phyloP scores from a whole-genome alignment of 177 flowering plant species.

The Vitis hybrid region DNA sequence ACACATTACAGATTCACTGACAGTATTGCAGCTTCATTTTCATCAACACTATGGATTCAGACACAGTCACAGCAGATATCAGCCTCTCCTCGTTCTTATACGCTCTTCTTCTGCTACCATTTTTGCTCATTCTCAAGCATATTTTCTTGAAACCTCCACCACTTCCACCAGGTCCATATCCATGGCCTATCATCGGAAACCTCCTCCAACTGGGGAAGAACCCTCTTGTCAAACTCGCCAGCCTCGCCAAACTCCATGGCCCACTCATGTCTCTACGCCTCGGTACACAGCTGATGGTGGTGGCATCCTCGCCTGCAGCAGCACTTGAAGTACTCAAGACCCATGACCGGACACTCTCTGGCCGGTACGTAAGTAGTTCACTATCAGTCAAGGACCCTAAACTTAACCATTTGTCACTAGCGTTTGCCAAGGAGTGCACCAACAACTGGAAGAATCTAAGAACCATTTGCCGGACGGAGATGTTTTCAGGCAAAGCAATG shows the following conservation, averaged over 20 bases:
- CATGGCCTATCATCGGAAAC: conserved; percentile 36
- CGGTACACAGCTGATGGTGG: conserved; percentile 29
- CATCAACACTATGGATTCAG: too few species aligned
- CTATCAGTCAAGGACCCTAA: background rate
- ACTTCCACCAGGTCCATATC: conserved; percentile 34
- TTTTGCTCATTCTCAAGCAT: conserved; percentile 5
- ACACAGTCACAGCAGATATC: too few species aligned
- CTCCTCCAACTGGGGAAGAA: conserved; percentile 19
- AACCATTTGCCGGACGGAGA: conserved; percentile 26
- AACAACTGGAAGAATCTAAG: conserved; percentile 35
- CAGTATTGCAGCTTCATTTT: too few species aligned
- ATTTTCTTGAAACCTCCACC: background rate
- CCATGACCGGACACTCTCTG: conserved; percentile 30
- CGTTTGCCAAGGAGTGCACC: conserved; percentile 20
- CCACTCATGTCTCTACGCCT: conserved; percentile 29
- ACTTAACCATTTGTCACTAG: conserved; percentile 16
- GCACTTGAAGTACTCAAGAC: conserved; percentile 40
- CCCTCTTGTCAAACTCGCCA: conserved; percentile 15
- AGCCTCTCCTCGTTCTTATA: too few species aligned
- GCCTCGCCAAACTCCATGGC: conserved; percentile 22
- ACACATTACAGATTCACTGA: too few species aligned
- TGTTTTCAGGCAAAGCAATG: conserved; percentile 31
- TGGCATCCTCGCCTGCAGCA: conserved; percentile 31
- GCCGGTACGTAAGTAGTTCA: conserved; percentile 18
- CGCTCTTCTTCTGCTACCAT: background rate